These are phyloP conservation scores for Phytopythium vexans DNA, from an alignment of 352 stramenopile species.

Conservation along the genomic window DNA sequence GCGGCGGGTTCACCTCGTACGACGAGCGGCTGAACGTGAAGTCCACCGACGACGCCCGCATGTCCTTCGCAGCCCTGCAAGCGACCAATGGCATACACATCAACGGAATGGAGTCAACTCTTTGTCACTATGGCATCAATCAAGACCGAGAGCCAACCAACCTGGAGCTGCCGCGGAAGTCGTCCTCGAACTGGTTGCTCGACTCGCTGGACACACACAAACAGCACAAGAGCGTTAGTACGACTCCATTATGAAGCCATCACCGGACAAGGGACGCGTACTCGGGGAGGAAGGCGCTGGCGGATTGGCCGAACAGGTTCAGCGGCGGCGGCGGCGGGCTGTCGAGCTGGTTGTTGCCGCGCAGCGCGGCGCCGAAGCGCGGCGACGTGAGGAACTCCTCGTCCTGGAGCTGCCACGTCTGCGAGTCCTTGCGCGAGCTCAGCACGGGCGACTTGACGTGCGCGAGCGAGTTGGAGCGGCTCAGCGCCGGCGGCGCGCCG, in stretches of 20 bases:
- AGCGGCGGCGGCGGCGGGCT: conserved; percentile 8
- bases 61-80: conserved; percentile 53
- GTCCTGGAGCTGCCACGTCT: conserved; percentile 69
- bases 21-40: conserved; percentile 53
- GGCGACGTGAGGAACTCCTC: conserved; percentile 63
- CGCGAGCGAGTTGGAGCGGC: conserved; percentile 15
- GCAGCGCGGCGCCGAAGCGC: conserved; percentile 34
- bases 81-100: conserved; percentile 4
- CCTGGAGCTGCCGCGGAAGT: conserved; percentile 29
- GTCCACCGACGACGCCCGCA: conserved; percentile 70
- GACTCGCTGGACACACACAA: conserved; percentile 15
- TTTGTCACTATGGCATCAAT: not conserved
- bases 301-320: conserved; percentile 26
- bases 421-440: conserved; percentile 51
- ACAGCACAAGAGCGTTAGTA: conserved; percentile 10
- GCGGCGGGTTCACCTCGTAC: conserved; percentile 50
- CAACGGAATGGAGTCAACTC: not conserved
- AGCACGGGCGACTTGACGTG: conserved; percentile 63
- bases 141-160: not conserved
- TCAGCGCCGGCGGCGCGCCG: conserved; percentile 34
- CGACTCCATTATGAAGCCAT: not conserved
- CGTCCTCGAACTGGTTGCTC: conserved; percentile 30
- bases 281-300: conserved; percentile 23
- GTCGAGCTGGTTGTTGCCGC: conserved; percentile 13
- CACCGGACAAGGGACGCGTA: conserved; percentile 11